Evolutionary conservation across 23 red algal species (phyloP).

Genomic region (Gracilaria gracilis): DNA sequence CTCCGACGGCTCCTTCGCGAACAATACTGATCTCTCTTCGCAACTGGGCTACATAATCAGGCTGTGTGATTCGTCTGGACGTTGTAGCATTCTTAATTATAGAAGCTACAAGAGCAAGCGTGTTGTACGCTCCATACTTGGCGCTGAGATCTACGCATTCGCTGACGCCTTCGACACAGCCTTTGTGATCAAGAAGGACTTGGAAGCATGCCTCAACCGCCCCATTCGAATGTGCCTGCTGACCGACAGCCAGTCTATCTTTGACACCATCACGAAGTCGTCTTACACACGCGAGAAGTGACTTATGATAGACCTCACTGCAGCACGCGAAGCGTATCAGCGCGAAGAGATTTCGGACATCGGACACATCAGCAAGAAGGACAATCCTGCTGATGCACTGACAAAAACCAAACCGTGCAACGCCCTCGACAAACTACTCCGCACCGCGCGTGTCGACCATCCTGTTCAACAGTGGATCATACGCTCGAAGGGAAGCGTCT

Average conservation of each 20-base stretch:
- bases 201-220: not conserved
- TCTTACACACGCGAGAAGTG: not conserved
- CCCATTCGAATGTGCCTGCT: not conserved
- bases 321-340: constrained; percentile 7
- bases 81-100: not conserved
- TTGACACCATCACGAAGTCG: constrained; percentile 7
- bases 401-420: constrained; percentile 4
- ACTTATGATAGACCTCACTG: constrained; percentile 19
- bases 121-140: constrained; percentile 5
- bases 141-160: constrained; percentile 39
- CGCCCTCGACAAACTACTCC: not conserved
- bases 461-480: constrained; percentile 5
- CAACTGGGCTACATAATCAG: constrained; percentile 32
- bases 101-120: constrained; percentile 8
- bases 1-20: constrained; percentile 28
- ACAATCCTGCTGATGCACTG: constrained; percentile 37
- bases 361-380: not conserved
- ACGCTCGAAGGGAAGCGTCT: not conserved
- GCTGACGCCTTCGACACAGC: constrained; percentile 36
- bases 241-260: constrained; percentile 13
- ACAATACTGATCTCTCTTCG: not conserved
- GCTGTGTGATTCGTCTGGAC: not conserved
- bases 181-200: constrained; percentile 26
- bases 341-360: constrained; percentile 38
- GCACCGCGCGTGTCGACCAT: not conserved